Percentiles rank a stretch among this genome's conserved stretches.
Evolutionary conservation across 176 grass and related monocot species (phyloP).

Genomic region (Rhynchospora tenuis): DNA sequence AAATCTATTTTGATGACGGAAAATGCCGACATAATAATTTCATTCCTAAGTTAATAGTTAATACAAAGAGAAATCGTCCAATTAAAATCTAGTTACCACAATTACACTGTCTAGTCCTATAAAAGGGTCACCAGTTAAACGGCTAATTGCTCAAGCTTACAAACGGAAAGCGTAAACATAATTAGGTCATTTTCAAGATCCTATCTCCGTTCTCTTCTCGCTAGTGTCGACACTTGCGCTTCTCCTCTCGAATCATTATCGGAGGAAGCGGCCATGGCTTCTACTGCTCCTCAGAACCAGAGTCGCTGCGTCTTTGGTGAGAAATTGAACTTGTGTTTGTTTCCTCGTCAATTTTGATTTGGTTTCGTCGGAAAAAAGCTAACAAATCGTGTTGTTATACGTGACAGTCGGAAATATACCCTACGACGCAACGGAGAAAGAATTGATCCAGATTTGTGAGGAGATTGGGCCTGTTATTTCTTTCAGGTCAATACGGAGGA

Average conservation of each 20-base stretch:
- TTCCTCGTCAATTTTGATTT: background rate
- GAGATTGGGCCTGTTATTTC: constrained; percentile 87
- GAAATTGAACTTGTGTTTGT: background rate
- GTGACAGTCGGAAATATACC: constrained; percentile 94
- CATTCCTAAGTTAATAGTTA: too few relatives aligned
- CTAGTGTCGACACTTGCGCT: too few relatives aligned
- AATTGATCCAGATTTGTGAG: constrained; percentile 91
- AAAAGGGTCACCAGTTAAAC: too few relatives aligned
- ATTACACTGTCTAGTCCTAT: too few relatives aligned
- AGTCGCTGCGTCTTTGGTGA: constrained; percentile 94
- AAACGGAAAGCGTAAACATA: too few relatives aligned
- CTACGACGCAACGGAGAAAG: constrained; percentile 86
- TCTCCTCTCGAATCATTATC: background rate
- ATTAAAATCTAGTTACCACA: too few relatives aligned
- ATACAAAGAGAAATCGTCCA: too few relatives aligned
- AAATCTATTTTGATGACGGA: too few relatives aligned
- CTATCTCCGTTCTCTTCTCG: background rate
- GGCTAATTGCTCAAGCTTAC: too few relatives aligned
- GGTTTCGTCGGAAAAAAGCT: background rate
- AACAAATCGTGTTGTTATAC: constrained; percentile 8
- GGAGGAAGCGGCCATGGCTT: constrained; percentile 18
- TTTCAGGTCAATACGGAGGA: constrained; percentile 62
- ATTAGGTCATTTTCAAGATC: background rate
- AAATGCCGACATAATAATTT: too few relatives aligned
- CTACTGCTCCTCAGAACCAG: constrained; percentile 35